Evolutionary conservation across 2,329 filamentous ascomycete species (phyloP).

Genomic region (Gaeumannomyces tritici): DNA sequence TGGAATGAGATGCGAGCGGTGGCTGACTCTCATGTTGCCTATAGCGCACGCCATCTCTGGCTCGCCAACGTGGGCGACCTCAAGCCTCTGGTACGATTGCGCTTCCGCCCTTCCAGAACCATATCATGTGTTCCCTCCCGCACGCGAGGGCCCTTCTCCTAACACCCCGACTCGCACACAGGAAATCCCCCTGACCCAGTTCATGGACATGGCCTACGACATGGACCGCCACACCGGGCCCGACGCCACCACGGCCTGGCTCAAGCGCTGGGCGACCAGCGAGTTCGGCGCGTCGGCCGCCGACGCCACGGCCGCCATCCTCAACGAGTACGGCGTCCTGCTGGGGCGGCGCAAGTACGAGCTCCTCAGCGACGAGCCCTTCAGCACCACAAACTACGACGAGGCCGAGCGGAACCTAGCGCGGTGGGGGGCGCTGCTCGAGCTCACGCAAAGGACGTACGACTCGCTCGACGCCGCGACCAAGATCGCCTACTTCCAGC

Average conservation of each 20-base stretch:
- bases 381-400: constrained; percentile 46
- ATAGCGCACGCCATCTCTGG: constrained; percentile 38
- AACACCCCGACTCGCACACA: background rate
- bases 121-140: background rate
- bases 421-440: constrained; percentile 37
- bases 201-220: constrained; percentile 46
- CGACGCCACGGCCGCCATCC: constrained; percentile 35
- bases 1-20: background rate
- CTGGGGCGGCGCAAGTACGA: constrained; percentile 24
- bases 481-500: constrained; percentile 43
- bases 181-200: constrained; percentile 42
- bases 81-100: constrained; percentile 32
- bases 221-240: constrained; percentile 20
- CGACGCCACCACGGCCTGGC: constrained; percentile 33
- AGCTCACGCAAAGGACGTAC: constrained; percentile 32
- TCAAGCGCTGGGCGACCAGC: constrained; percentile 33
- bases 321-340: constrained; percentile 31
- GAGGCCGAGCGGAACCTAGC: constrained; percentile 43
- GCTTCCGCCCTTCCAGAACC: background rate
- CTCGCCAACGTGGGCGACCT: constrained; percentile 56
- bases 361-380: constrained; percentile 23
- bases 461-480: constrained; percentile 27
- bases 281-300: constrained; percentile 36
- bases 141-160: background rate
- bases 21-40: background rate